phyloP scores from a whole-genome alignment of 164 flowering plant genomes.

The Stephania cephalantha region DNA sequence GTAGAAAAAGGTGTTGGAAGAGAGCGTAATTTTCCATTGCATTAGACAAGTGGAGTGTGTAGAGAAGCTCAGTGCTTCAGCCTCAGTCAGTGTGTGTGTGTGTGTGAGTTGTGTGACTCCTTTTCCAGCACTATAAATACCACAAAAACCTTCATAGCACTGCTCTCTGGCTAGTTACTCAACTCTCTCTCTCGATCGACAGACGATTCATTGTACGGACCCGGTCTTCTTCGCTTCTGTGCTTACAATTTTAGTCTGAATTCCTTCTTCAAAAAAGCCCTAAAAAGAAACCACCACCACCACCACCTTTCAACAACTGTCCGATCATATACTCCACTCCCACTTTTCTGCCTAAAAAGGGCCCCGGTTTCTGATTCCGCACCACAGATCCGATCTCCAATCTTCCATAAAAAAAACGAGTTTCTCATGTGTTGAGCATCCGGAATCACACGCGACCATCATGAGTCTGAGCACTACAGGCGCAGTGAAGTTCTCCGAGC shows the following conservation, averaged over 20 bases:
- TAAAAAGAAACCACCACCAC: neutral
- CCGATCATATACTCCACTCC: neutral
- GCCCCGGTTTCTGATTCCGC: neutral
- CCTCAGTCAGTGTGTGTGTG: too few relatives aligned
- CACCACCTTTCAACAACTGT: neutral
- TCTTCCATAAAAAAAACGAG: neutral
- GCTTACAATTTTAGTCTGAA: neutral
- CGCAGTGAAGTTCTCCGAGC: constrained; percentile 31
- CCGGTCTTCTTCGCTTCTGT: neutral
- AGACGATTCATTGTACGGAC: neutral
- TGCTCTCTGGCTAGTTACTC: neutral
- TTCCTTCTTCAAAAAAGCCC: neutral
- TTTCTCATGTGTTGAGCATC: neutral
- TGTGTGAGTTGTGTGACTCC: too few relatives aligned
- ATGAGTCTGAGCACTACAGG: neutral
- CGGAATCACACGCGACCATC: too few relatives aligned
- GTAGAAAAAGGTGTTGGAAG: too few relatives aligned
- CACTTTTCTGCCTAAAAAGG: constrained; percentile 1
- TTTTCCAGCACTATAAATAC: constrained; percentile 2
- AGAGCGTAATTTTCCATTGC: too few relatives aligned
- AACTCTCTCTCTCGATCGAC: neutral
- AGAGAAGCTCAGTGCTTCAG: neutral
- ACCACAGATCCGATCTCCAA: neutral
- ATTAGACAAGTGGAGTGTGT: neutral
- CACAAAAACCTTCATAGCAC: neutral